These are phyloP conservation scores for Garcia nutans DNA, from an alignment of 345 rosid genomes.

Conservation along the genomic window DNA sequence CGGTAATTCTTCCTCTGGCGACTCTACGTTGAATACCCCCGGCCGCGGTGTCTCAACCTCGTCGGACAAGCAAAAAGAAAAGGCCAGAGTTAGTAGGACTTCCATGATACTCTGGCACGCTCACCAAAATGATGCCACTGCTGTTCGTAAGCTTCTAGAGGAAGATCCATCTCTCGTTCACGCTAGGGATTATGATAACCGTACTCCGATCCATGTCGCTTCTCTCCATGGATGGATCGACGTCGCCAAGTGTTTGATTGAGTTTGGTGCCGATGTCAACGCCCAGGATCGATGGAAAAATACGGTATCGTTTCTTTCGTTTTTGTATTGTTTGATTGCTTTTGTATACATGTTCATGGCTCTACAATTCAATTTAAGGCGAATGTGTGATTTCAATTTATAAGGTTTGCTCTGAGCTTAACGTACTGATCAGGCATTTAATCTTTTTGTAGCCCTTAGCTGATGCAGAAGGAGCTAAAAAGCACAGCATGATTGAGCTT, in stretches of 20 bases:
- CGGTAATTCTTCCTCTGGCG: slow-evolving; percentile 37
- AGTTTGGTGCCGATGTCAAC: slow-evolving; percentile 94
- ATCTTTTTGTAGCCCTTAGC: slow-evolving; percentile 65
- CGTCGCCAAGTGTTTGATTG: slow-evolving; percentile 80
- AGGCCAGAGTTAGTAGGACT: slow-evolving; percentile 96
- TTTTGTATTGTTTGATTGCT: neutral
- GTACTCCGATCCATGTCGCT: slow-evolving; percentile 95
- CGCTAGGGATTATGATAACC: slow-evolving; percentile 88
- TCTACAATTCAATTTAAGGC: neutral
- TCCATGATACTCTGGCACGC: slow-evolving; percentile 97
- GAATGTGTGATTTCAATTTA: neutral
- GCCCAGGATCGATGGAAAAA: slow-evolving; percentile 99
- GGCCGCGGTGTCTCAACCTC: slow-evolving; percentile 24
- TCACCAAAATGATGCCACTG: slow-evolving; percentile 85
- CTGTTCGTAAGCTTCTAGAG: slow-evolving; percentile 87
- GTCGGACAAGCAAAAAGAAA: slow-evolving; percentile 81
- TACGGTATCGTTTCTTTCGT: slow-evolving; percentile 46
- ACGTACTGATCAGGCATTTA: neutral
- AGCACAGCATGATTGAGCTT: slow-evolving; percentile 65
- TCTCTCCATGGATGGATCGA: slow-evolving; percentile 96
- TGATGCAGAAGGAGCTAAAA: slow-evolving; percentile 98
- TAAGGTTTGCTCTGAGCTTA: slow-evolving; percentile 1
- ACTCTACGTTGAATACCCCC: slow-evolving; percentile 15
- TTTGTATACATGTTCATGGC: neutral
- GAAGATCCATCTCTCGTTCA: slow-evolving; percentile 82